Evolutionary conservation across 1,284 basidiomycete genomes (phyloP).

Genomic region (Gomphus bonarii): DNA sequence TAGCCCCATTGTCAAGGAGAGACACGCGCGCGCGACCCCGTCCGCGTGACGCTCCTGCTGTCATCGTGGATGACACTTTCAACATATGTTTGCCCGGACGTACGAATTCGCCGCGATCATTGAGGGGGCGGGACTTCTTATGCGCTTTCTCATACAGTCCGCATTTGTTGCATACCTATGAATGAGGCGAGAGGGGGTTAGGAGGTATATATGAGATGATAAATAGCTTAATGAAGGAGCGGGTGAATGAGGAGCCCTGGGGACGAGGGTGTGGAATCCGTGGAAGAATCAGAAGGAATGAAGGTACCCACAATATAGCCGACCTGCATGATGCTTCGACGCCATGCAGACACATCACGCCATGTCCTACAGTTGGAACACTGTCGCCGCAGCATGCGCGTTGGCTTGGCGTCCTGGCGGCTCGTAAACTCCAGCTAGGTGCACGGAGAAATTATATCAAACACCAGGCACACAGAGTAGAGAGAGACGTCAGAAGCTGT

Average conservation of each 20-base stretch:
- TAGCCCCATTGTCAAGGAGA: neutral
- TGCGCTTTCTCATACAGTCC: conserved; percentile 11
- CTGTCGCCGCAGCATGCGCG: conserved; percentile 8
- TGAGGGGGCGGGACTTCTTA: conserved; percentile 6
- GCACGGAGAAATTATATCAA: neutral
- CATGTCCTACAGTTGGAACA: conserved; percentile 10
- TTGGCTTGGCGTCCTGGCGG: conserved; percentile 10
- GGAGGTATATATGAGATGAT: too few relatives aligned
- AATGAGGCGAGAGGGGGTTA: too few relatives aligned
- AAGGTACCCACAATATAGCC: conserved; percentile 8
- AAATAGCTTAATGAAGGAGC: too few relatives aligned
- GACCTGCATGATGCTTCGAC: conserved; percentile 8
- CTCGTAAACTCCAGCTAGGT: conserved; percentile 9
- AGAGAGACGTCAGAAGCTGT: neutral
- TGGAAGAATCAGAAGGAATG: neutral
- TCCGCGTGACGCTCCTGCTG: neutral
- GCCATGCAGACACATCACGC: conserved; percentile 10
- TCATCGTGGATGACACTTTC: neutral
- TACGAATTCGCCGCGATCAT: conserved; percentile 10
- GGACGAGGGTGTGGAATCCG: too few relatives aligned
- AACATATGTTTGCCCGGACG: conserved; percentile 7
- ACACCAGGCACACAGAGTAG: neutral
- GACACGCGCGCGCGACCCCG: neutral
- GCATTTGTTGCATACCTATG: conserved; percentile 11
- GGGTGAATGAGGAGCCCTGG: too few relatives aligned